Conservation (phyloP, 139 green algal species). For the Coccomyxa sp. region DNA sequence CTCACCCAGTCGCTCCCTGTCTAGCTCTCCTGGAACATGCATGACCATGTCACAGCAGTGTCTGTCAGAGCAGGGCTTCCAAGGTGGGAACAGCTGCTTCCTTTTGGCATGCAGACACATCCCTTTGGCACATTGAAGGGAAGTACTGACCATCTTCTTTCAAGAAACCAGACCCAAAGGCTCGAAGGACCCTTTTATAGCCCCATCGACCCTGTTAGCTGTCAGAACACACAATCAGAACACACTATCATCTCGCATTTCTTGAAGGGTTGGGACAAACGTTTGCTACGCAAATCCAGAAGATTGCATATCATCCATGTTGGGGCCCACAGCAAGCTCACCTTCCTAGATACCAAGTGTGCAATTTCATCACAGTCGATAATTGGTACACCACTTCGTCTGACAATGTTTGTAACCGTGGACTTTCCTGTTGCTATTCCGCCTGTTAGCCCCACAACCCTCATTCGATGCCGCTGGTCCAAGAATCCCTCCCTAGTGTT, state of each 20-base stretch:
- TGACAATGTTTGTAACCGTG: constrained; percentile 47
- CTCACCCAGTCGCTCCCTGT: constrained; percentile 53
- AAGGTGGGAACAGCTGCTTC: neutral
- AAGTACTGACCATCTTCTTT: constrained; percentile 28
- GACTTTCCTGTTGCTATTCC: constrained; percentile 84
- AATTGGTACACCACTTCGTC: constrained; percentile 33
- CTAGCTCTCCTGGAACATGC: constrained; percentile 44
- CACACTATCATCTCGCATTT: neutral
- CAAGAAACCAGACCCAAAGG: constrained; percentile 49
- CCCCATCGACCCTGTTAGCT: constrained; percentile 56
- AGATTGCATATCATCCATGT: neutral
- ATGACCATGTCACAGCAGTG: neutral
- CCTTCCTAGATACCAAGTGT: constrained; percentile 41
- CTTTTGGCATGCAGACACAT: neutral
- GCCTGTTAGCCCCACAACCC: constrained; percentile 73
- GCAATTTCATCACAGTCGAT: constrained; percentile 77
- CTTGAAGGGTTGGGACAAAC: neutral
- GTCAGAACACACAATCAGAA: neutral
- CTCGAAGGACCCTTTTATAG: constrained; percentile 45
- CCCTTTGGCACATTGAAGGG: too few species aligned
- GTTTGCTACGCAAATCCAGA: neutral
- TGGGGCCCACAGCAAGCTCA: constrained; percentile 7
- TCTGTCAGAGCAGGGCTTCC: neutral
- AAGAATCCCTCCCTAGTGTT: too few species aligned
- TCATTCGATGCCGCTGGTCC: constrained; percentile 42